These are phyloP conservation scores for Silybum marianum DNA, from an alignment of 129 eudicot genomes.

Conservation along the genomic window DNA sequence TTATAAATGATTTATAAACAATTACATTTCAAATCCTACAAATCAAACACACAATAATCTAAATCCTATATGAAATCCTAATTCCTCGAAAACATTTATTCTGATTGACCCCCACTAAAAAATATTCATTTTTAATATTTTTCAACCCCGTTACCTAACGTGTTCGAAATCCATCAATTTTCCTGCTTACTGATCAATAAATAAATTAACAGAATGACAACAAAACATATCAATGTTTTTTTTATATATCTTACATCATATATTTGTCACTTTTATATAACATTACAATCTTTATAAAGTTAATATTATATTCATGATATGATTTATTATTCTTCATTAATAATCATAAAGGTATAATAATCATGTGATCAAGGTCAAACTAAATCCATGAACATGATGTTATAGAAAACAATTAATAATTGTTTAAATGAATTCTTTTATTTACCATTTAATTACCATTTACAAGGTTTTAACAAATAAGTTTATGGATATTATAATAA, in stretches of 20 bases:
- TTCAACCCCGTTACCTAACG: background rate
- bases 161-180: background rate
- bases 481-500: too few species aligned
- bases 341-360: background rate
- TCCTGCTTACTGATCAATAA: too few species aligned
- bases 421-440: too few species aligned
- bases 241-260: background rate
- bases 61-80: too few species aligned
- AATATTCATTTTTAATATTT: background rate
- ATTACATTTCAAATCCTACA: too few species aligned
- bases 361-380: constrained; percentile 1
- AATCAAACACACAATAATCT: too few species aligned
- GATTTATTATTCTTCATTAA: background rate
- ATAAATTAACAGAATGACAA: background rate
- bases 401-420: background rate
- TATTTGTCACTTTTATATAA: too few species aligned
- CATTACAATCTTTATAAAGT: background rate
- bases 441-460: too few species aligned
- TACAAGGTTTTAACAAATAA: too few species aligned
- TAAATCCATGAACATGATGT: background rate
- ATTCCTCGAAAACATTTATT: too few species aligned
- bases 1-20: too few species aligned
- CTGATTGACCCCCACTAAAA: background rate
- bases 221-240: background rate
- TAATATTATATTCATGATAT: background rate